Evolutionary conservation across 192 early-diverging fungal genomes (phyloP).

Genomic region (Mortierella hygrophila): DNA sequence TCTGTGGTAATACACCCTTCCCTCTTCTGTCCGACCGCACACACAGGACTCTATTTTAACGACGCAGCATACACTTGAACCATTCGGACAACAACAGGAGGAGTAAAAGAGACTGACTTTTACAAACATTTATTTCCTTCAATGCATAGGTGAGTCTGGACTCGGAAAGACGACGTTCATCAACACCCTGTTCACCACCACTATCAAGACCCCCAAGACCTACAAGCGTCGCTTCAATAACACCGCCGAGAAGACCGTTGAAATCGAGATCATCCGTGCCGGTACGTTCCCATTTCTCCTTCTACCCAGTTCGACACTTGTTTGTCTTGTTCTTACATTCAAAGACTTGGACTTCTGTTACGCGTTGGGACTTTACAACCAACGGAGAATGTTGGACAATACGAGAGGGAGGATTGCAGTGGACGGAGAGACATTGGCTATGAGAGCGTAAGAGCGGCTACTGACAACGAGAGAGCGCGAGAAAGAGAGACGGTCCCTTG

Average conservation of each 20-base stretch:
- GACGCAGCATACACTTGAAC: background rate
- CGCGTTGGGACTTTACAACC: background rate
- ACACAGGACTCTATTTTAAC: background rate
- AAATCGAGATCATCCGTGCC: slow-evolving; percentile 98
- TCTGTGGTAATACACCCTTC: slow-evolving; percentile 76
- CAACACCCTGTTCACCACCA: slow-evolving; percentile 98
- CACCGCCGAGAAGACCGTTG: slow-evolving; percentile 94
- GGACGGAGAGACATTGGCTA: background rate
- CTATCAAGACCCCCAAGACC: slow-evolving; percentile 93
- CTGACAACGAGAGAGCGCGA: background rate
- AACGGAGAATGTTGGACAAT: background rate
- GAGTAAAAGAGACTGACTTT: background rate
- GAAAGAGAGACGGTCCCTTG: background rate
- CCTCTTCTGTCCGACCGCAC: background rate
- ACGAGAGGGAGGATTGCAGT: background rate
- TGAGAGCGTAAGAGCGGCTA: background rate
- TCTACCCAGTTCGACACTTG: background rate
- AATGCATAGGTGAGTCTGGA: slow-evolving; percentile 88
- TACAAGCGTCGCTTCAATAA: slow-evolving; percentile 82
- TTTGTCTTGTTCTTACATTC: background rate
- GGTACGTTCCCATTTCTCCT: slow-evolving; percentile 64
- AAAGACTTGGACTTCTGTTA: background rate
- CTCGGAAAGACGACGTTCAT: slow-evolving; percentile 98
- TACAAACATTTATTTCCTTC: background rate
- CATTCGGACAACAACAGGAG: background rate